phyloP scores from a whole-genome alignment of 139 green algal genomes.

The Chlamydomonas asymmetrica region DNA sequence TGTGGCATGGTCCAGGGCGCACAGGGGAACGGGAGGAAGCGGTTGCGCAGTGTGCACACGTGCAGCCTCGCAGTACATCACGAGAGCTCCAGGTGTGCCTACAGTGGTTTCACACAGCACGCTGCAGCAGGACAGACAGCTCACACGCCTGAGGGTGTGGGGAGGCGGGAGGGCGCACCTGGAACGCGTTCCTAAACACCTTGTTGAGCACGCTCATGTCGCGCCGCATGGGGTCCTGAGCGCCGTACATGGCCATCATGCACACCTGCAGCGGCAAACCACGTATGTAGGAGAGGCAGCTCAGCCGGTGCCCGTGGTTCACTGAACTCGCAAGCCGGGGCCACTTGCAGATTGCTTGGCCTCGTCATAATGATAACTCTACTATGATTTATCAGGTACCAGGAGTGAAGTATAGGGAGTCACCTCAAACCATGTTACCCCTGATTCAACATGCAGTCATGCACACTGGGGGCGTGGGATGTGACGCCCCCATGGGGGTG shows the following conservation, averaged over 20 bases:
- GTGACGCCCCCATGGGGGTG: too few relatives aligned
- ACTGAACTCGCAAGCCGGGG: too few relatives aligned
- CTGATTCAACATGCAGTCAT: not conserved
- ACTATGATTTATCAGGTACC: not conserved
- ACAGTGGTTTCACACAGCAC: not conserved
- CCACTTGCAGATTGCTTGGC: not conserved
- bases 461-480: too few relatives aligned
- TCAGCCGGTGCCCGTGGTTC: not conserved
- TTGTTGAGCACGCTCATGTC: constrained; percentile 20
- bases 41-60: not conserved
- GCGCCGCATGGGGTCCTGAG: constrained; percentile 18
- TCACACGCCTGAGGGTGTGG: too few relatives aligned
- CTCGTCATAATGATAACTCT: not conserved
- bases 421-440: not conserved
- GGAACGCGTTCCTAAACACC: constrained; percentile 24
- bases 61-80: too few relatives aligned
- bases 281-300: not conserved
- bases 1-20: not conserved
- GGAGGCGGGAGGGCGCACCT: constrained; percentile 21
- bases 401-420: not conserved
- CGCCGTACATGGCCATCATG: constrained; percentile 37
- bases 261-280: constrained; percentile 8
- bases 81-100: not conserved
- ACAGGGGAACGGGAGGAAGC: not conserved
- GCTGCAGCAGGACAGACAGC: too few relatives aligned